These are phyloP conservation scores for Lachancea dasiensis DNA, from an alignment of 805 yeast genomes.

Conservation along the genomic window DNA sequence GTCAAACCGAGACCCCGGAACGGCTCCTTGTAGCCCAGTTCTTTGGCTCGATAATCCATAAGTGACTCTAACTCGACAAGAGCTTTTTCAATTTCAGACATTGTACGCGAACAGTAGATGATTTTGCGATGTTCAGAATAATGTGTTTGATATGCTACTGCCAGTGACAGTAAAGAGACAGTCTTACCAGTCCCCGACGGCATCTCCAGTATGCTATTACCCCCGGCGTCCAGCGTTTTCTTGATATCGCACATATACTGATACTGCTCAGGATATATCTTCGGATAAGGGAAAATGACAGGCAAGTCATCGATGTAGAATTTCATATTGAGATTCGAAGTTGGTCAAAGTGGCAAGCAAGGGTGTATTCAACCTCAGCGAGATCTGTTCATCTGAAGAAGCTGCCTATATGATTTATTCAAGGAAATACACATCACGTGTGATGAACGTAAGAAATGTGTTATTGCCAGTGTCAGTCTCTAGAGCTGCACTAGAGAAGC, in stretches of 20 bases:
- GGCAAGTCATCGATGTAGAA: constrained; percentile 95
- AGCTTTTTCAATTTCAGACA: constrained; percentile 98
- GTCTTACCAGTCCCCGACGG: constrained; percentile 99
- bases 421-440: too few species aligned
- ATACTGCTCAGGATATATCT: constrained; percentile 96
- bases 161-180: constrained; percentile 79
- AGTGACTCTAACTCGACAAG: constrained; percentile 80
- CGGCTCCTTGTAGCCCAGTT: constrained; percentile 81
- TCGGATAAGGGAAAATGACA: constrained; percentile 91
- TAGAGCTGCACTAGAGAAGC: too few species aligned
- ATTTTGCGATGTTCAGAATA: constrained; percentile 89
- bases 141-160: constrained; percentile 91
- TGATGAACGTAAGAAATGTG: too few species aligned
- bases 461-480: too few species aligned
- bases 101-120: constrained; percentile 97
- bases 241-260: constrained; percentile 96
- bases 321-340: constrained; percentile 36
- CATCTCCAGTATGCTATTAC: constrained; percentile 95
- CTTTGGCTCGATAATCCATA: constrained; percentile 81
- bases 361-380: not conserved
- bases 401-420: too few species aligned
- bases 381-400: not conserved
- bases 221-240: constrained; percentile 90
- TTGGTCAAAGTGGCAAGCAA: too few species aligned
- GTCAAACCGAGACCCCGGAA: constrained; percentile 93